Conservation (phyloP, 2,329 filamentous ascomycete species). For the Podosphaera xanthii region DNA sequence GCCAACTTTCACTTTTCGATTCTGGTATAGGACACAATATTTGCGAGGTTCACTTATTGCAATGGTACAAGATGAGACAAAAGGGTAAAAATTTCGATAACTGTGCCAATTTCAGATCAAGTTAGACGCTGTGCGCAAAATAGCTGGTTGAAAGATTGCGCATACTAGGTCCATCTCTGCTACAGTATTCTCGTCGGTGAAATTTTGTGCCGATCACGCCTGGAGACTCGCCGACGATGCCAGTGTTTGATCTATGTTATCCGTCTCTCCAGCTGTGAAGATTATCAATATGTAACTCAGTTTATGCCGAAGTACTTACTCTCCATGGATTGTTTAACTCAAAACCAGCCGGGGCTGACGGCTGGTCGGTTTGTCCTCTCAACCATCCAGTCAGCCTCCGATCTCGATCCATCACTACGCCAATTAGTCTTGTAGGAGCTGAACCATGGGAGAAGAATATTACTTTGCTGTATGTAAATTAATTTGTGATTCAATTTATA, state of each 20-base stretch:
- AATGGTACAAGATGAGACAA: no score
- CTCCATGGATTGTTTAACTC: constrained; percentile 22
- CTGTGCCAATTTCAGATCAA: no score
- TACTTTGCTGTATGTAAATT: constrained; percentile 17
- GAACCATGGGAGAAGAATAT: not conserved
- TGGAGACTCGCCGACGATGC: no score
- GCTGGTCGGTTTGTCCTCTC: constrained; percentile 19
- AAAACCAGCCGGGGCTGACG: constrained; percentile 18
- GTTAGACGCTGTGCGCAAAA: no score
- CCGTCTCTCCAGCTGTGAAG: constrained; percentile 14
- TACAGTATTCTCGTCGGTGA: no score
- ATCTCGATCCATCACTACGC: constrained; percentile 21
- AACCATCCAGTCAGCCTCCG: constrained; percentile 19
- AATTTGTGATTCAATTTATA: constrained; percentile 6
- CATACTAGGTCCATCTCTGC: no score
- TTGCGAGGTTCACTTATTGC: no score
- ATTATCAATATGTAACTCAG: not conserved
- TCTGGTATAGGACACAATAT: no score
- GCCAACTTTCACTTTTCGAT: no score
- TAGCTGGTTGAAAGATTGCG: no score
- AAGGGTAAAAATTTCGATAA: no score
- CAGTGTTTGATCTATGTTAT: not conserved
- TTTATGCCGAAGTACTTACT: constrained; percentile 12
- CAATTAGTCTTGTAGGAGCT: constrained; percentile 4
- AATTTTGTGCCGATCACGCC: no score